These are phyloP conservation scores for Bipolaris bicolor DNA, from an alignment of 2,329 filamentous ascomycete species.

Conservation along the genomic window DNA sequence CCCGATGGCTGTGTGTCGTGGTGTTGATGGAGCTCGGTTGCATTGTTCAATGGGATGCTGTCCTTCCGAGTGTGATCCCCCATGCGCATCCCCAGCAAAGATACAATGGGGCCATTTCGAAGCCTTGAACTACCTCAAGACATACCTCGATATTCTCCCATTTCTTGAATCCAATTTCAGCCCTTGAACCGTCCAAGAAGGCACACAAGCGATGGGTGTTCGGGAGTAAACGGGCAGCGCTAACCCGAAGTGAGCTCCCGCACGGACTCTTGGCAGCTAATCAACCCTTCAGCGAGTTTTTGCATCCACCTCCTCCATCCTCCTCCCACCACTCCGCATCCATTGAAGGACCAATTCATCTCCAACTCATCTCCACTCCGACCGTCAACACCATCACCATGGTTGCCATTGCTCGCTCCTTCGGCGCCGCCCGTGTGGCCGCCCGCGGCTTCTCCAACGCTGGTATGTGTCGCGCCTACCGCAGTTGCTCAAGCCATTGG, in stretches of 20 bases:
- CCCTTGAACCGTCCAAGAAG: not conserved
- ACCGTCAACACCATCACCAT: constrained; percentile 46
- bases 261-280: constrained; percentile 29
- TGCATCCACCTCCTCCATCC: constrained; percentile 34
- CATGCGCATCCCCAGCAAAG: not conserved
- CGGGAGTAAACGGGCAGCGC: constrained; percentile 21
- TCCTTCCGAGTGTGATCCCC: not conserved
- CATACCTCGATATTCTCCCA: not conserved
- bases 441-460: constrained; percentile 49
- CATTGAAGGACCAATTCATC: constrained; percentile 48
- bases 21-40: not conserved
- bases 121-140: no score
- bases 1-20: not conserved
- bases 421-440: constrained; percentile 50
- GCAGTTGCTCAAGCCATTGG: constrained; percentile 41
- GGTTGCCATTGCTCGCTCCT: constrained; percentile 50
- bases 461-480: constrained; percentile 48
- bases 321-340: constrained; percentile 37
- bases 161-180: not conserved
- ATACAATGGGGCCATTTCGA: not conserved
- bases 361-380: constrained; percentile 49
- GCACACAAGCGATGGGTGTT: constrained; percentile 5
- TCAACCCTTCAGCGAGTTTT: constrained; percentile 29
- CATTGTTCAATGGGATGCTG: not conserved
- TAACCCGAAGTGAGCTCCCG: constrained; percentile 24